These are phyloP conservation scores for Colletotrichum plurivorum DNA, from an alignment of 2,329 filamentous ascomycete species.

Conservation along the genomic window DNA sequence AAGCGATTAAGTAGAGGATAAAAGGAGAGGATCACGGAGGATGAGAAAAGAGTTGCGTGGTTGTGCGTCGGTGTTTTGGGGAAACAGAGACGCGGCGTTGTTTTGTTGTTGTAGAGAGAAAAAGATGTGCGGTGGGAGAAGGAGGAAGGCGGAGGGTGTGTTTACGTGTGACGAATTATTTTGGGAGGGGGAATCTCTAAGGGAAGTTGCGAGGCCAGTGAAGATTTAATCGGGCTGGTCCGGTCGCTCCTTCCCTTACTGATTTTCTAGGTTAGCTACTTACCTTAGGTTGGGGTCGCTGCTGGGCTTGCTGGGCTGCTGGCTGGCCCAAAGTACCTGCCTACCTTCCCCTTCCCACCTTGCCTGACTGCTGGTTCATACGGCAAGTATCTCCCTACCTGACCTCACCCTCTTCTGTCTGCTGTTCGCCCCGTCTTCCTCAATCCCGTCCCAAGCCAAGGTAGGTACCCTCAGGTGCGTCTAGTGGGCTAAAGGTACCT, in stretches of 20 bases:
- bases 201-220: conserved; percentile 40
- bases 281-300: conserved; percentile 26
- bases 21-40: conserved; percentile 23
- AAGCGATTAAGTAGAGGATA: conserved; percentile 30
- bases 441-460: conserved; percentile 4
- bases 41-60: conserved; percentile 23
- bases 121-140: conserved; percentile 38
- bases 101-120: conserved; percentile 38
- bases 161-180: conserved; percentile 42
- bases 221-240: conserved; percentile 41
- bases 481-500: not conserved
- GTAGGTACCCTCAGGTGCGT: conserved; percentile 2
- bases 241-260: conserved; percentile 26
- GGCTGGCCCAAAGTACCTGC: not conserved
- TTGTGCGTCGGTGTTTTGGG: conserved; percentile 33
- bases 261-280: conserved; percentile 15
- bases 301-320: not conserved
- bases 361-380: conserved; percentile 5
- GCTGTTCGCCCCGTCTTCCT: not conserved
- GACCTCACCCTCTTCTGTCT: not conserved
- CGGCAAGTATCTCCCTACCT: conserved; percentile 11
- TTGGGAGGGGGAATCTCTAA: conserved; percentile 35
- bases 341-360: conserved; percentile 13
- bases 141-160: conserved; percentile 37
- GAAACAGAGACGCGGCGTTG: conserved; percentile 38